These are phyloP conservation scores for Populus pruinosa DNA, from an alignment of 345 rosid genomes.

Conservation along the genomic window DNA sequence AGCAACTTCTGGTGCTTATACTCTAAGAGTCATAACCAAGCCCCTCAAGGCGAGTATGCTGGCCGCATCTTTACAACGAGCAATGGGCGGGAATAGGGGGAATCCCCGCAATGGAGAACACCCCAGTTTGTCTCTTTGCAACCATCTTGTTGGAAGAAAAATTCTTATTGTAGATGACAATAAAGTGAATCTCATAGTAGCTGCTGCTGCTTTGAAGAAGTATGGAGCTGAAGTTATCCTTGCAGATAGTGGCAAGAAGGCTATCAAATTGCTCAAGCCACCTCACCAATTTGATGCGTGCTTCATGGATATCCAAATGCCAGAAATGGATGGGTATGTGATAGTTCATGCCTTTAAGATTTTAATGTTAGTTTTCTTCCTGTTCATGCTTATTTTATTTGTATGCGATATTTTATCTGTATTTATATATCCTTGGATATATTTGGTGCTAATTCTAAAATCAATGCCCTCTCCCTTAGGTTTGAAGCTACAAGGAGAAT, in stretches of 20 bases:
- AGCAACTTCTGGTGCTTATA: conserved; percentile 24
- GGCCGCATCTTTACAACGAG: conserved; percentile 73
- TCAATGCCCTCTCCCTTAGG: conserved; percentile 32
- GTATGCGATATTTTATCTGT: neutral
- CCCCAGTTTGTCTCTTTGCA: conserved; percentile 45
- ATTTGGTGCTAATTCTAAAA: neutral
- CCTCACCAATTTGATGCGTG: conserved; percentile 90
- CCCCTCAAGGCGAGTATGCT: conserved; percentile 85
- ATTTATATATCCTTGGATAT: neutral
- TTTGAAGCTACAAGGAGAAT: conserved; percentile 76
- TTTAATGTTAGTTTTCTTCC: neutral
- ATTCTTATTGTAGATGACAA: conserved; percentile 88
- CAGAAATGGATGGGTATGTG: conserved; percentile 93
- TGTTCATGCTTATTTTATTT: neutral
- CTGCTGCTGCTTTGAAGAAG: conserved; percentile 82
- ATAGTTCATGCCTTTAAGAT: neutral
- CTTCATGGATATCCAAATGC: conserved; percentile 99
- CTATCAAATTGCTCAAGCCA: conserved; percentile 57
- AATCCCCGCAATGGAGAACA: conserved; percentile 59
- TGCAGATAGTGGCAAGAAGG: conserved; percentile 61
- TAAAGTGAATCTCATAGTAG: conserved; percentile 79
- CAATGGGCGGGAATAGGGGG: conserved; percentile 63
- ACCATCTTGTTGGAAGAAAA: conserved; percentile 73
- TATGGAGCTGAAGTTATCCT: conserved; percentile 93
- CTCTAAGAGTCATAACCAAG: conserved; percentile 59